Conservation (phyloP, 2,329 filamentous ascomycete genomes). For the Ceratocystis colombiana region DNA sequence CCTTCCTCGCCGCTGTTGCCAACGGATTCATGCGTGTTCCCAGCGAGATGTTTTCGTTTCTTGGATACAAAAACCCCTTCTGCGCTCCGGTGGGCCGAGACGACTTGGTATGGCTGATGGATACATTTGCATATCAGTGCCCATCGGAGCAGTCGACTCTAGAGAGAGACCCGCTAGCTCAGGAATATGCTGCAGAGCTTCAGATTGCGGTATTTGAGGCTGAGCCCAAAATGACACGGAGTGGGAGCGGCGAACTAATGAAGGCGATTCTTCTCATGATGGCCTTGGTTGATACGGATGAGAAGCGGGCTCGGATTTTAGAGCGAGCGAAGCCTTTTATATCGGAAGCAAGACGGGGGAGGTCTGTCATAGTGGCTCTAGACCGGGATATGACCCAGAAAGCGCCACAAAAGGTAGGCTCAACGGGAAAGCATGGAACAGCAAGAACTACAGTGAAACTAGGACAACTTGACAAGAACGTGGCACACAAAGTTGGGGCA, state of each 20-base stretch:
- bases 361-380: conserved; percentile 40
- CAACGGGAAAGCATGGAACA: conserved; percentile 62
- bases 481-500: conserved; percentile 39
- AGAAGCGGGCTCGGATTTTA: conserved; percentile 50
- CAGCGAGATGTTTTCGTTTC: conserved; percentile 38
- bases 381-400: neutral
- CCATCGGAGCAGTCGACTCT: conserved; percentile 44
- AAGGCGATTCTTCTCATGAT: conserved; percentile 59
- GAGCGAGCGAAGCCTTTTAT: conserved; percentile 66
- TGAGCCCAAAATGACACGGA: conserved; percentile 52
- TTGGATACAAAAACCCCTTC: conserved; percentile 48
- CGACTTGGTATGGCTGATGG: conserved; percentile 78
- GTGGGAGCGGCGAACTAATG: conserved; percentile 51
- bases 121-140: conserved; percentile 55
- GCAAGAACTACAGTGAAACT: conserved; percentile 52
- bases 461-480: conserved; percentile 39
- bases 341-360: conserved; percentile 61
- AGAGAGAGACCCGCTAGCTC: conserved; percentile 32
- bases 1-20: neutral
- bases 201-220: conserved; percentile 69
- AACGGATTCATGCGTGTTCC: neutral
- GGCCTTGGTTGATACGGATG: conserved; percentile 52
- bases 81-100: conserved; percentile 49
- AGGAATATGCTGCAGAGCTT: conserved; percentile 69
- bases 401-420: conserved; percentile 46